phyloP scores from a whole-genome alignment of 306 rosid species.

The Cicer cuneatum region DNA sequence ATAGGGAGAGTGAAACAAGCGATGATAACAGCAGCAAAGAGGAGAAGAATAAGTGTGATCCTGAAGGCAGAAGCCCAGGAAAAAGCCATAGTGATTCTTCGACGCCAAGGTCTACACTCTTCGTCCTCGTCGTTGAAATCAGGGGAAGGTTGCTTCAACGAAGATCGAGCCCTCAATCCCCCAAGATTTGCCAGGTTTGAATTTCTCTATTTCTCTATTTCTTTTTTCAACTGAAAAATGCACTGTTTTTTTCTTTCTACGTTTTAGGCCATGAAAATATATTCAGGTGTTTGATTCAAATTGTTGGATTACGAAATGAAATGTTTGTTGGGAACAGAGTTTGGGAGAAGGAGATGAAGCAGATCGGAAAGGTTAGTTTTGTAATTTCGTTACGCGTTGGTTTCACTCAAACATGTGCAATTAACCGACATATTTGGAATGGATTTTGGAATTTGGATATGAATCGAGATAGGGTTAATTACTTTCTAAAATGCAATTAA shows the following conservation, averaged over 20 bases:
- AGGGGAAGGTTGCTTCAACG: conserved; percentile 63
- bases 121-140: conserved; percentile 61
- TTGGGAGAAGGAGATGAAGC: neutral
- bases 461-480: neutral
- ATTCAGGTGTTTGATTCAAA: neutral
- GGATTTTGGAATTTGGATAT: neutral
- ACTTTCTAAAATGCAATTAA: neutral
- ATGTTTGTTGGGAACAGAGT: neutral
- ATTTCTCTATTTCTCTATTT: neutral
- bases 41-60: conserved; percentile 70
- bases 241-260: neutral
- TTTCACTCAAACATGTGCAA: neutral
- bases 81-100: conserved; percentile 70
- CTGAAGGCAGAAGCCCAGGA: conserved; percentile 72
- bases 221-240: neutral
- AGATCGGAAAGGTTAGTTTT: neutral
- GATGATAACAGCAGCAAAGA: conserved; percentile 60
- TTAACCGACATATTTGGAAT: conserved; percentile 30
- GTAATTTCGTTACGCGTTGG: neutral
- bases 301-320: neutral
- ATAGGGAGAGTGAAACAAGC: conserved; percentile 89
- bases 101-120: conserved; percentile 79
- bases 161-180: conserved; percentile 87
- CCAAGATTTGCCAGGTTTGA: conserved; percentile 83
- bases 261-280: conserved; percentile 39